A percentile compares a stretch with the other conserved stretches of the same genome.
Evolutionary conservation across 257 asterid species (phyloP).

Genomic region (Leonotis leonurus): DNA sequence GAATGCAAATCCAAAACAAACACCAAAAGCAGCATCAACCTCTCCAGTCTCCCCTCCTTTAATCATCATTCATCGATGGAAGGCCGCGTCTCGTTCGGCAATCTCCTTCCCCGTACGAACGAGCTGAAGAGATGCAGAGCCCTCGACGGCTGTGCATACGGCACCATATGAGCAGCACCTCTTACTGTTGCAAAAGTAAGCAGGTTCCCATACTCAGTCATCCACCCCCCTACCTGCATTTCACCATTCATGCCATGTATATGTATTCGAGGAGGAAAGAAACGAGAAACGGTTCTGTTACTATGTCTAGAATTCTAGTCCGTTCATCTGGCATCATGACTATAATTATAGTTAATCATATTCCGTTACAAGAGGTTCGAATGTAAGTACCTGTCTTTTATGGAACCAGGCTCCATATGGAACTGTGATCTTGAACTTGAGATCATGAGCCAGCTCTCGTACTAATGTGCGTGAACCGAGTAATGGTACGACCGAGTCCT

Average conservation of each 20-base stretch:
- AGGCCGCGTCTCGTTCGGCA: slow-evolving; percentile 68
- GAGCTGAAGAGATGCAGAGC: slow-evolving; percentile 83
- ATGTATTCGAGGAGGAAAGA: not conserved
- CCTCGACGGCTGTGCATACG: slow-evolving; percentile 87
- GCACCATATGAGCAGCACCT: slow-evolving; percentile 99
- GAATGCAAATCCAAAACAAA: slow-evolving; percentile 10
- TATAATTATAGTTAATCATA: too few relatives aligned
- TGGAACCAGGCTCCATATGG: slow-evolving; percentile 97
- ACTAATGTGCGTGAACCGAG: slow-evolving; percentile 88
- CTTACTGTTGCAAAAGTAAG: slow-evolving; percentile 87
- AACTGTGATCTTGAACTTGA: slow-evolving; percentile 55
- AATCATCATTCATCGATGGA: slow-evolving; percentile 21
- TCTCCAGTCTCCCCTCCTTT: too few relatives aligned
- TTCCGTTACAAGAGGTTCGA: not conserved
- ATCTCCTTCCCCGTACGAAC: slow-evolving; percentile 49
- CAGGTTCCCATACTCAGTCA: slow-evolving; percentile 75
- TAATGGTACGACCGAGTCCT: slow-evolving; percentile 94
- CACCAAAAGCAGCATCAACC: not conserved
- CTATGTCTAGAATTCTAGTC: too few relatives aligned
- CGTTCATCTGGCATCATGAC: too few relatives aligned
- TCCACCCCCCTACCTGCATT: slow-evolving; percentile 87
- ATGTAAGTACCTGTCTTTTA: slow-evolving; percentile 57
- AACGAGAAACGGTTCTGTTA: not conserved
- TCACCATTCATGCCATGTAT: not conserved
- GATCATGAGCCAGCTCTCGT: slow-evolving; percentile 78